A percentile compares a stretch with the other conserved stretches of the same genome.
These are phyloP conservation scores for Aureoboletus auriporus DNA, from an alignment of 768 basidiomycete genomes.

Conservation along the genomic window DNA sequence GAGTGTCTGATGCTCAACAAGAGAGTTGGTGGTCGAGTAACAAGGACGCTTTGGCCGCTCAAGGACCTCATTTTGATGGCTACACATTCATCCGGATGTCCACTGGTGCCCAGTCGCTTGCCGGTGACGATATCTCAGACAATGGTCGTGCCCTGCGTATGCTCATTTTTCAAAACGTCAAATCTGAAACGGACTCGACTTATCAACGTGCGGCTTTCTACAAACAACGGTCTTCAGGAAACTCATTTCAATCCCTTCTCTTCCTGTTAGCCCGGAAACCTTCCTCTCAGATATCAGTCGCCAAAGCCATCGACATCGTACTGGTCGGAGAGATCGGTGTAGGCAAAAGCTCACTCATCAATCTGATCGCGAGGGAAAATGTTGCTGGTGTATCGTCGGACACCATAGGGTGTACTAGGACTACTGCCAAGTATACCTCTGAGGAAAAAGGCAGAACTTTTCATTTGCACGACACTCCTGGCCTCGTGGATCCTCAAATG, in stretches of 20 bases:
- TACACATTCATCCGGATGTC: conserved; percentile 13
- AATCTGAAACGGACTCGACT: conserved; percentile 1
- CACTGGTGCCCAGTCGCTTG: not conserved
- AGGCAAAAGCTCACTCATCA: conserved; percentile 42
- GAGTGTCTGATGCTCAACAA: conserved; percentile 6
- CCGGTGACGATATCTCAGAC: conserved; percentile 4
- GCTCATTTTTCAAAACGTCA: conserved; percentile 12
- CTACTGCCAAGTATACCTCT: conserved; percentile 19
- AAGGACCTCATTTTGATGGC: conserved; percentile 13
- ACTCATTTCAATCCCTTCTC: conserved; percentile 14
- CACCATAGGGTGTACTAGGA: conserved; percentile 32
- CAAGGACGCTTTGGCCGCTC: conserved; percentile 1
- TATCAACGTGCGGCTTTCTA: conserved; percentile 2
- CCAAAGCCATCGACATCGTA: conserved; percentile 28
- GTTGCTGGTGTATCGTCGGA: conserved; percentile 30
- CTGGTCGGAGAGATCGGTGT: conserved; percentile 32
- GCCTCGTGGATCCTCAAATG: conserved; percentile 27
- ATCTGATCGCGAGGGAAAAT: conserved; percentile 29
- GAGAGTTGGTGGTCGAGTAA: conserved; percentile 20
- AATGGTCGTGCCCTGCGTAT: conserved; percentile 10
- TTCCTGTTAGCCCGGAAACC: conserved; percentile 2
- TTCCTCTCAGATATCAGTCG: not conserved
- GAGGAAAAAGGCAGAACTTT: conserved; percentile 20
- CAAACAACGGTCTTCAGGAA: conserved; percentile 7
- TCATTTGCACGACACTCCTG: conserved; percentile 31